Percentiles rank a stretch among this genome's conserved stretches.
phyloP scores from a whole-genome alignment of 2,329 filamentous ascomycete genomes.

The Annulohypoxylon truncatum region DNA sequence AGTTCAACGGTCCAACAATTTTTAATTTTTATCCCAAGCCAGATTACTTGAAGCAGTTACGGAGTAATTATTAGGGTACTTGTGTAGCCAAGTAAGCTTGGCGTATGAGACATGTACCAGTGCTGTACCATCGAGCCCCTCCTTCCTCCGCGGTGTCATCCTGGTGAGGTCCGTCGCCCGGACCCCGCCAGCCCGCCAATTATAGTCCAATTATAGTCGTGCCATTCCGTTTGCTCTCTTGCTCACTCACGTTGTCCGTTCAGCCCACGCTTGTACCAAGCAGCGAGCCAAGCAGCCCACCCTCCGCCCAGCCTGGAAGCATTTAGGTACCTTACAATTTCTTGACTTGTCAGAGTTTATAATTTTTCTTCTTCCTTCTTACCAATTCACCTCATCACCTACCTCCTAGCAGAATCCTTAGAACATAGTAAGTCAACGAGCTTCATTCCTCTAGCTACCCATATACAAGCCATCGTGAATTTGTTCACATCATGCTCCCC shows the following conservation, averaged over 20 bases:
- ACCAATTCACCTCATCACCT: constrained; percentile 17
- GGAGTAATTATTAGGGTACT: constrained; percentile 27
- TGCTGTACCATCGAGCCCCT: constrained; percentile 8
- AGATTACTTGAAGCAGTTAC: constrained; percentile 1
- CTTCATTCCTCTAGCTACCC: constrained; percentile 6
- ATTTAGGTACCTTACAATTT: constrained; percentile 31
- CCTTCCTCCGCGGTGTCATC: constrained; percentile 30
- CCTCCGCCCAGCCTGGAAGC: constrained; percentile 4
- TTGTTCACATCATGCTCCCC: neutral
- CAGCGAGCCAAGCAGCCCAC: constrained; percentile 15
- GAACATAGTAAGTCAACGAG: constrained; percentile 33
- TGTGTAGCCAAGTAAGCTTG: constrained; percentile 32
- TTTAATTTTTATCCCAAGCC: constrained; percentile 14
- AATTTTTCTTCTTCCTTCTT: constrained; percentile 16
- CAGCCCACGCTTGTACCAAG: constrained; percentile 34
- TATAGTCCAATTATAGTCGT: constrained; percentile 32
- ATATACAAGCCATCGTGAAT: neutral
- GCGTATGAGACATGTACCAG: constrained; percentile 25
- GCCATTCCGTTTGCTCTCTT: constrained; percentile 40
- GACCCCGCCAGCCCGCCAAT: constrained; percentile 34
- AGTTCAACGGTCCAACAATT: constrained; percentile 24
- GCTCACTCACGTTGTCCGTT: constrained; percentile 40
- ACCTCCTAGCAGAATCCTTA: constrained; percentile 8
- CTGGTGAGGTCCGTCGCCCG: constrained; percentile 40
- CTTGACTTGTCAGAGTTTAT: constrained; percentile 27